These are phyloP conservation scores for Ascocoryne sarcoides DNA, from an alignment of 2,329 filamentous ascomycete species.

Conservation along the genomic window DNA sequence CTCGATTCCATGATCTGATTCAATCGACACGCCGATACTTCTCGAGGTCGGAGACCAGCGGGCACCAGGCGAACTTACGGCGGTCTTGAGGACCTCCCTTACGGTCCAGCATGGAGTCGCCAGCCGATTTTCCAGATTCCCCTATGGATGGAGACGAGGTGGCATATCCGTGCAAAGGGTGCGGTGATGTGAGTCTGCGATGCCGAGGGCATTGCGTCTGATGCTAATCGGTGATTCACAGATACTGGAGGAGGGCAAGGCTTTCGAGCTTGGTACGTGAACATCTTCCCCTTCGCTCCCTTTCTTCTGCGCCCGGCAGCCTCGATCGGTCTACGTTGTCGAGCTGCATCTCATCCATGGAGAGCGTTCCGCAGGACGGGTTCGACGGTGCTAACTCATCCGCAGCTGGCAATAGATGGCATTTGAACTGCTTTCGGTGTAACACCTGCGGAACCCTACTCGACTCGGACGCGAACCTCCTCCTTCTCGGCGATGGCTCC, in stretches of 20 bases:
- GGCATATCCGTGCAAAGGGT: conserved; percentile 81
- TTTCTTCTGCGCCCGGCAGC: not conserved
- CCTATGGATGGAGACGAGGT: conserved; percentile 63
- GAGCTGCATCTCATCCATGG: too few species aligned
- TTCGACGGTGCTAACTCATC: conserved; percentile 26
- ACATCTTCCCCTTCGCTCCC: not conserved
- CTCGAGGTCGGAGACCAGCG: conserved; percentile 19
- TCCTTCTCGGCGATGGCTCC: conserved; percentile 93
- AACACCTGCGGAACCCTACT: conserved; percentile 92
- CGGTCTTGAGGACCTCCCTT: conserved; percentile 5
- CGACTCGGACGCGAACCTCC: conserved; percentile 94
- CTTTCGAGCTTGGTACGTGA: conserved; percentile 82
- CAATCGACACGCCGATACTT: conserved; percentile 9
- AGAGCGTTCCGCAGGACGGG: too few species aligned
- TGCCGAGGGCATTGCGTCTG: conserved; percentile 8
- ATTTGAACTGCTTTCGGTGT: conserved; percentile 97
- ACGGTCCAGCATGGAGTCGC: conserved; percentile 41
- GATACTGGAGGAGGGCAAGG: conserved; percentile 98
- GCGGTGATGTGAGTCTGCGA: conserved; percentile 63
- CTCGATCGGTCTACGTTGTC: too few species aligned
- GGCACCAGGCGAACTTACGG: conserved; percentile 13
- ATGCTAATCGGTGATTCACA: conserved; percentile 34
- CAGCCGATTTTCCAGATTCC: conserved; percentile 45
- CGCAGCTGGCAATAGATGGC: conserved; percentile 89
- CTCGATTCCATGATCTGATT: conserved; percentile 20